Percentiles rank a stretch among this genome's conserved stretches.
Evolutionary conservation across 2,329 filamentous ascomycete genomes (phyloP).

Genomic region (Chlorencoelia australis): DNA sequence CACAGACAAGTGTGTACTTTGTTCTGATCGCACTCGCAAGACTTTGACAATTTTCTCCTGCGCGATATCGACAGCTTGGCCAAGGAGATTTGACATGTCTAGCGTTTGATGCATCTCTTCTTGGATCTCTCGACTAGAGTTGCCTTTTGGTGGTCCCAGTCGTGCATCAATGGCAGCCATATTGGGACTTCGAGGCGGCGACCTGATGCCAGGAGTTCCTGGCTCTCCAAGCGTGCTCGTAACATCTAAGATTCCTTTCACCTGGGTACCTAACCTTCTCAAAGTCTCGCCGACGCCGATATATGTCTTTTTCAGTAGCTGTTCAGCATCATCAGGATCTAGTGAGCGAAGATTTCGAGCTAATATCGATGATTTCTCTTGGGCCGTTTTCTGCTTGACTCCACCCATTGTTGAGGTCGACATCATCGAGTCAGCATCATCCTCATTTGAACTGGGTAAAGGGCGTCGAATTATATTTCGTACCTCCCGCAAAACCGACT

Average conservation of each 20-base stretch:
- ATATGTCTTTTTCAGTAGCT: slow-evolving; percentile 73
- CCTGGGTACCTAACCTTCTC: slow-evolving; percentile 75
- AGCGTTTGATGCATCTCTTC: slow-evolving; percentile 68
- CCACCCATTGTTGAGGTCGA: slow-evolving; percentile 68
- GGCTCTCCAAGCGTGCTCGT: slow-evolving; percentile 51
- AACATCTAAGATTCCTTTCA: slow-evolving; percentile 90
- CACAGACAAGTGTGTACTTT: slow-evolving; percentile 57
- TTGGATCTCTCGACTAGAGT: slow-evolving; percentile 37
- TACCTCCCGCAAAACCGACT: slow-evolving; percentile 76
- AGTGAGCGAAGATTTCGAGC: slow-evolving; percentile 80
- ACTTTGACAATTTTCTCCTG: slow-evolving; percentile 70
- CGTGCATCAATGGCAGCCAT: slow-evolving; percentile 21
- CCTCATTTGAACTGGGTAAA: slow-evolving; percentile 85
- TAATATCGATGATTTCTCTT: slow-evolving; percentile 82
- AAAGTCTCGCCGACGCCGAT: slow-evolving; percentile 80
- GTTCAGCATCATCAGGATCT: slow-evolving; percentile 75
- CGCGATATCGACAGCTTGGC: slow-evolving; percentile 70
- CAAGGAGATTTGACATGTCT: slow-evolving; percentile 68
- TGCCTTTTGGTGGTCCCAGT: slow-evolving; percentile 11
- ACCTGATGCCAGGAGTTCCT: slow-evolving; percentile 16
- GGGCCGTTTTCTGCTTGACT: slow-evolving; percentile 59
- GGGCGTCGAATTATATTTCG: slow-evolving; percentile 74
- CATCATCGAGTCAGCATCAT: slow-evolving; percentile 84
- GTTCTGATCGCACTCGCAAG: slow-evolving; percentile 65
- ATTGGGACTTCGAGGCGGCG: slow-evolving; percentile 25